phyloP scores from a whole-genome alignment of 176 grass and related monocot species.

The Pontederia paniculata region DNA sequence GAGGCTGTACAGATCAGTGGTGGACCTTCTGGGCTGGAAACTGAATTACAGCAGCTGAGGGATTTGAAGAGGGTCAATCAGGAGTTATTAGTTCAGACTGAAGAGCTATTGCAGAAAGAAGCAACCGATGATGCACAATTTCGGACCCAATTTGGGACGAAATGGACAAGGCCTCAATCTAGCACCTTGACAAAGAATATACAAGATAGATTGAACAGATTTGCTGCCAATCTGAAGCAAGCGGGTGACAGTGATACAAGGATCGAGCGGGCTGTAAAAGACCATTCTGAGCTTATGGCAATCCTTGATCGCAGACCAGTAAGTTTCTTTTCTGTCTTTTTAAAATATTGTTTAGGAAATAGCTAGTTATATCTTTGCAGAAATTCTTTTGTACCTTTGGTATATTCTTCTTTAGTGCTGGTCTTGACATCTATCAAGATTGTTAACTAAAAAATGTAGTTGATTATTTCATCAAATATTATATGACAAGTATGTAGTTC shows the following conservation, averaged over 20 bases:
- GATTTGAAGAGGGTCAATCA: conserved; percentile 37
- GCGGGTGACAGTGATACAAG: conserved; percentile 21
- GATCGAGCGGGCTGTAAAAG: conserved; percentile 19
- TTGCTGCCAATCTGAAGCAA: conserved; percentile 29
- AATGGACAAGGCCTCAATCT: conserved; percentile 24
- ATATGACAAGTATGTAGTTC: too few relatives aligned
- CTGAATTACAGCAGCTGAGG: conserved; percentile 27
- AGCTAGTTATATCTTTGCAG: too few relatives aligned
- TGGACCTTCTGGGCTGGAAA: conserved; percentile 25
- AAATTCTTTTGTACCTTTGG: too few relatives aligned
- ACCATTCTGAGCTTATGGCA: conserved; percentile 15
- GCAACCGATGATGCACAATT: conserved; percentile 24
- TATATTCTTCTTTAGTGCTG: too few relatives aligned
- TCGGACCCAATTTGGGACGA: conserved; percentile 18
- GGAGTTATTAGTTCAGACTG: conserved; percentile 24
- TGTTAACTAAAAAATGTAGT: too few relatives aligned
- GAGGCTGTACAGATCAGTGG: conserved; percentile 28
- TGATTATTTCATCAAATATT: too few relatives aligned
- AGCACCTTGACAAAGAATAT: conserved; percentile 23
- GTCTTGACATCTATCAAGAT: too few relatives aligned
- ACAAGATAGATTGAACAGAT: conserved; percentile 23
- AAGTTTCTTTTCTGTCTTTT: conserved; percentile 9
- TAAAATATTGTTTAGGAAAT: too few relatives aligned
- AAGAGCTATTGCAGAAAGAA: conserved; percentile 31
- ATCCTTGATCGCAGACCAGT: conserved; percentile 29